Percentiles rank a stretch among this genome's conserved stretches.
Conservation (phyloP, 2,329 filamentous ascomycete species). For the Dothistroma pini region DNA sequence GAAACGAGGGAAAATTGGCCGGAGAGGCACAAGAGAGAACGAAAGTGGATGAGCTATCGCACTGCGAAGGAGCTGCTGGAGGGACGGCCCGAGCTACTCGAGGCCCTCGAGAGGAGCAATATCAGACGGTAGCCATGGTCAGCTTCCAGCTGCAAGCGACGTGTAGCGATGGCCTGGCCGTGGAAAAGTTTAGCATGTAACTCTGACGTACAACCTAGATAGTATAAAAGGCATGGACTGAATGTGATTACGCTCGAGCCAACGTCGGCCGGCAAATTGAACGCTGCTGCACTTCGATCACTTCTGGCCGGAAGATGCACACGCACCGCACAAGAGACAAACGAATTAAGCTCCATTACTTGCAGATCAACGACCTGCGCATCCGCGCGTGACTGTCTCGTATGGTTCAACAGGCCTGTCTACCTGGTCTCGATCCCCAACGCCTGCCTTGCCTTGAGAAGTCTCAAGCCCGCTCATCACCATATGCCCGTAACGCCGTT, state of each 20-base stretch:
- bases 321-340: background rate
- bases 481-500: conserved; percentile 3
- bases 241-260: background rate
- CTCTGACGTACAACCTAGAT: background rate
- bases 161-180: background rate
- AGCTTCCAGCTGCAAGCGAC: background rate
- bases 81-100: conserved; percentile 78
- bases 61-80: conserved; percentile 76
- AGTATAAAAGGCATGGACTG: background rate
- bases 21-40: conserved; percentile 84
- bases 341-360: background rate
- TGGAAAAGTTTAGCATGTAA: conserved; percentile 24
- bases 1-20: conserved; percentile 87
- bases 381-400: background rate
- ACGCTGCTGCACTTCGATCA: background rate
- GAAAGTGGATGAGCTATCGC: conserved; percentile 83
- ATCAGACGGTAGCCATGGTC: conserved; percentile 27
- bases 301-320: background rate
- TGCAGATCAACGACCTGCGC: background rate
- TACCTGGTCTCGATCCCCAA: background rate
- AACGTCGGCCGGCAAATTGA: background rate
- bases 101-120: conserved; percentile 74
- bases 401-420: background rate
- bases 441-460: background rate
- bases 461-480: background rate